These are phyloP conservation scores for Physaria fendleri DNA, from an alignment of 345 rosid species.

Conservation along the genomic window DNA sequence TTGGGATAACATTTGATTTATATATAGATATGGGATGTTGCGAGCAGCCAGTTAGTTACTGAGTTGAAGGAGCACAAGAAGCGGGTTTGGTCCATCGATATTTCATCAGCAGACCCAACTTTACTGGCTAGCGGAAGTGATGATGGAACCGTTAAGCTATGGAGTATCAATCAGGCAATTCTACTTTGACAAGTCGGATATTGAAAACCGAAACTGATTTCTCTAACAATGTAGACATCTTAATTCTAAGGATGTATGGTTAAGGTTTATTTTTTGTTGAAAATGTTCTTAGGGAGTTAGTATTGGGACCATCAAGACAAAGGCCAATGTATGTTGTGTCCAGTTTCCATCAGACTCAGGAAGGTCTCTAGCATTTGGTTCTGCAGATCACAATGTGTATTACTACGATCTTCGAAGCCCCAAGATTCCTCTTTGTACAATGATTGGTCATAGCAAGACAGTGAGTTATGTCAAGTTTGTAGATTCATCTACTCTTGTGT, in stretches of 20 bases:
- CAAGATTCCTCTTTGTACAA: constrained; percentile 72
- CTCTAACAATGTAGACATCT: constrained; percentile 10
- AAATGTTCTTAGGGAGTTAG: constrained; percentile 74
- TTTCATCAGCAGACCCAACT: constrained; percentile 86
- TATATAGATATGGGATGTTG: constrained; percentile 81
- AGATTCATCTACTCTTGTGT: constrained; percentile 64
- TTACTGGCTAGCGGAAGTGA: constrained; percentile 95
- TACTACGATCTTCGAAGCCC: constrained; percentile 86
- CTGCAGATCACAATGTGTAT: constrained; percentile 89
- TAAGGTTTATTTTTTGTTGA: constrained; percentile 30
- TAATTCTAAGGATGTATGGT: constrained; percentile 28
- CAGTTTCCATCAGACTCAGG: constrained; percentile 84
- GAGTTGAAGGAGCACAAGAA: constrained; percentile 91
- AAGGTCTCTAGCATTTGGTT: constrained; percentile 84
- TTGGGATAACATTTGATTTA: background rate
- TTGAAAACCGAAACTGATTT: constrained; percentile 53
- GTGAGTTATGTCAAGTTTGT: constrained; percentile 93
- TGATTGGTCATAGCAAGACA: constrained; percentile 78
- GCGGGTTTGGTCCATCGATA: constrained; percentile 93
- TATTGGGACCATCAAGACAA: constrained; percentile 77
- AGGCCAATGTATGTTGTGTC: constrained; percentile 90
- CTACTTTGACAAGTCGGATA: constrained; percentile 83
- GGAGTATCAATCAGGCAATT: constrained; percentile 99
- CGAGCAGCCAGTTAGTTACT: constrained; percentile 67
- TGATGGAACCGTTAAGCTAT: constrained; percentile 90